Evolutionary conservation across 495 filamentous ascomycete genomes (phyloP).

Genomic region (Massariosphaeria phaeospora): DNA sequence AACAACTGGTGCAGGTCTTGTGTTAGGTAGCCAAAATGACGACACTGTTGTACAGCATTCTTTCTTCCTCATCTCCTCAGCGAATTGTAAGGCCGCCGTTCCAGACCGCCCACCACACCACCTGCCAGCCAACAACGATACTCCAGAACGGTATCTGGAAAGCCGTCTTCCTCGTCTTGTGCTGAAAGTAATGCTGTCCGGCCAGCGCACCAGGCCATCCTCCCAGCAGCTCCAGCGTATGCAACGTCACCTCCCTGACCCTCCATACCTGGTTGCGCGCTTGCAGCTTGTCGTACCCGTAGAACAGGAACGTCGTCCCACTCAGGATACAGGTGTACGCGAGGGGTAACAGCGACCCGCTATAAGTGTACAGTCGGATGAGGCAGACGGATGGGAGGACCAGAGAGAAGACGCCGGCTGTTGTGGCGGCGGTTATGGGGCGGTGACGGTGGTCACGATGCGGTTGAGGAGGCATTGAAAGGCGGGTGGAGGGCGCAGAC

Average conservation of each 20-base stretch:
- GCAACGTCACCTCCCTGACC: constrained; percentile 23
- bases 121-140: constrained; percentile 24
- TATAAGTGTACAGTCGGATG: not conserved
- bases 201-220: constrained; percentile 32
- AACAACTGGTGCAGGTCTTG: too few relatives aligned
- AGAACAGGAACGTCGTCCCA: constrained; percentile 25
- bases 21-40: too few relatives aligned
- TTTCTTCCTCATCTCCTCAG: too few relatives aligned
- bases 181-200: constrained; percentile 27
- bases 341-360: not conserved
- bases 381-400: constrained; percentile 2
- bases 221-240: constrained; percentile 23
- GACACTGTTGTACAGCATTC: too few relatives aligned
- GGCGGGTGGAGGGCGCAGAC: too few relatives aligned
- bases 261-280: constrained; percentile 22
- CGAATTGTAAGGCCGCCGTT: not conserved
- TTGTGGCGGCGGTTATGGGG: constrained; percentile 8
- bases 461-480: constrained; percentile 5
- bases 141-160: constrained; percentile 28
- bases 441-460: constrained; percentile 7
- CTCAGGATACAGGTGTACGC: constrained; percentile 18
- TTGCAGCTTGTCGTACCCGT: constrained; percentile 30
- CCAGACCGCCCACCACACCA: constrained; percentile 25
- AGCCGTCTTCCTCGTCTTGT: constrained; percentile 28
- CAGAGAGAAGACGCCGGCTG: constrained; percentile 3